Evolutionary conservation across 2,329 filamentous ascomycete species (phyloP).

Genomic region (Balansia obtecta): DNA sequence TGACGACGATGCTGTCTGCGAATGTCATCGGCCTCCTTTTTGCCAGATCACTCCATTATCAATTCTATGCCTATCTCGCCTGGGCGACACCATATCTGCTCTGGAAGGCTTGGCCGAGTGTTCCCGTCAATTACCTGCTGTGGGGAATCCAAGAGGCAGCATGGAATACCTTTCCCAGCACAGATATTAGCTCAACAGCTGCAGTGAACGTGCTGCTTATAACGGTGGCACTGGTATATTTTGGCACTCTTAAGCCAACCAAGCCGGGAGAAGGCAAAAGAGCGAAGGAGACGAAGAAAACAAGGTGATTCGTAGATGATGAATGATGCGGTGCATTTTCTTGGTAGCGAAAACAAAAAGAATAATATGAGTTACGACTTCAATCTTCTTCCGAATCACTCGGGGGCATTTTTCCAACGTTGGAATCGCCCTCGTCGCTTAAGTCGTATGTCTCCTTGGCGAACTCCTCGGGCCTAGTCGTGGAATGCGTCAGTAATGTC

Average conservation of each 20-base stretch:
- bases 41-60: slow-evolving; percentile 82
- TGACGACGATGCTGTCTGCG: slow-evolving; percentile 65
- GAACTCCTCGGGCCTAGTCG: slow-evolving; percentile 65
- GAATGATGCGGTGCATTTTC: not conserved
- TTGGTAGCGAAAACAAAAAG: too few relatives aligned
- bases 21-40: slow-evolving; percentile 73
- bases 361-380: slow-evolving; percentile 3
- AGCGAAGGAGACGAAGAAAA: slow-evolving; percentile 19
- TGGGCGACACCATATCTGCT: slow-evolving; percentile 83
- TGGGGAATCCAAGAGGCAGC: slow-evolving; percentile 81
- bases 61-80: slow-evolving; percentile 85
- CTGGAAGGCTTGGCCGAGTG: slow-evolving; percentile 63
- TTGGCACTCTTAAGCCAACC: slow-evolving; percentile 30
- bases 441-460: slow-evolving; percentile 48
- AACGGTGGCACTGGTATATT: slow-evolving; percentile 52
- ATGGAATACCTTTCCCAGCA: slow-evolving; percentile 90
- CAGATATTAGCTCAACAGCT: slow-evolving; percentile 36
- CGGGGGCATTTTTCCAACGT: slow-evolving; percentile 73
- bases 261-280: not conserved
- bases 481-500: slow-evolving; percentile 10
- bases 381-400: slow-evolving; percentile 63
- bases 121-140: slow-evolving; percentile 51
- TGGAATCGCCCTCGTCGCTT: slow-evolving; percentile 65
- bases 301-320: slow-evolving; percentile 9
- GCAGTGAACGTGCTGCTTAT: slow-evolving; percentile 61